A percentile compares a stretch with the other conserved stretches of the same genome.
Evolutionary conservation across 768 basidiomycete genomes (phyloP).

Genomic region (Amanita phalloides): DNA sequence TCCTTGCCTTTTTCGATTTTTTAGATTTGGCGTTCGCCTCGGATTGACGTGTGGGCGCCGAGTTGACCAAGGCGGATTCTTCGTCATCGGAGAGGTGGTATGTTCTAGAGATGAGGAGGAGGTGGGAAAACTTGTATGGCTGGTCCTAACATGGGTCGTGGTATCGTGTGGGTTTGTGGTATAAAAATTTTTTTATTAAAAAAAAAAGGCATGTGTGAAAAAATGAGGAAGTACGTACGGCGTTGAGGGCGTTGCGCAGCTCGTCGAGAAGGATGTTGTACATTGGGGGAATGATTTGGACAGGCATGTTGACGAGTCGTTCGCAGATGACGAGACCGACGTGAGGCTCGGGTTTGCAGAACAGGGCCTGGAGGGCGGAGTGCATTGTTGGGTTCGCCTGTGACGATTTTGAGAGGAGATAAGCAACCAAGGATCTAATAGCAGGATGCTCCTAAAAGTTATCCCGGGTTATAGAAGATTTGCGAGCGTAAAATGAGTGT

Average conservation of each 20-base stretch:
- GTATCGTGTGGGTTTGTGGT: too few relatives aligned
- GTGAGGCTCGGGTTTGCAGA: conserved; percentile 39
- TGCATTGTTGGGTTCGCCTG: conserved; percentile 40
- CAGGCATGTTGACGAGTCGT: conserved; percentile 90
- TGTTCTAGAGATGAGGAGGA: conserved; percentile 66
- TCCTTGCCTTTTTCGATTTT: conserved; percentile 24
- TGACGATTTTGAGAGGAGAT: conserved; percentile 55
- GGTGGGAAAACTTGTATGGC: conserved; percentile 64
- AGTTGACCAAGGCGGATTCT: conserved; percentile 40
- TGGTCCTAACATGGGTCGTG: conserved; percentile 30
- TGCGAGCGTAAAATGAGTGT: too few relatives aligned
- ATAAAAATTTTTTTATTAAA: too few relatives aligned
- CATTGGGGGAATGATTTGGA: conserved; percentile 87
- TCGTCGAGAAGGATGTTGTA: conserved; percentile 84
- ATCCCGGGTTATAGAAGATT: neutral
- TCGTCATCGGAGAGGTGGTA: conserved; percentile 69
- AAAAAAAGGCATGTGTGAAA: neutral
- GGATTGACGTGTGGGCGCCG: conserved; percentile 18
- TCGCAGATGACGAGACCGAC: conserved; percentile 84
- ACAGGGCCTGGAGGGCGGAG: conserved; percentile 39
- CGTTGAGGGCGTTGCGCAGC: conserved; percentile 57
- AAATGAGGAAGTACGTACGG: conserved; percentile 30
- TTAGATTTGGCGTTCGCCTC: conserved; percentile 18
- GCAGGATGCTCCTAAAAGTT: conserved; percentile 51
- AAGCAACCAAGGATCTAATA: conserved; percentile 58